Base-by-base conservation (phyloP, 2,329 filamentous ascomycete species). In the Verticillium tricorpus region DNA sequence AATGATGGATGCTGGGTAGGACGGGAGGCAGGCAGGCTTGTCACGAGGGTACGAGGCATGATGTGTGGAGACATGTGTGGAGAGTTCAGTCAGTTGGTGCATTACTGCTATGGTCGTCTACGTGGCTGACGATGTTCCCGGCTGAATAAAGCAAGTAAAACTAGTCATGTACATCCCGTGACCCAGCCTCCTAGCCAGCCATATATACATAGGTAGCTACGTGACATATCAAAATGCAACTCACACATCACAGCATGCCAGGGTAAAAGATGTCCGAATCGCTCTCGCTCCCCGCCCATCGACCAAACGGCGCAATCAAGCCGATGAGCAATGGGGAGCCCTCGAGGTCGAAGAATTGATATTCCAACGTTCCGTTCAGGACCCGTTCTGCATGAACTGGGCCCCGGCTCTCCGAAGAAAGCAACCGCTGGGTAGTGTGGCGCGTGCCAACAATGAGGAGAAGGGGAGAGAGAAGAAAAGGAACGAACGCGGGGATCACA, bases 281-380 rank as follows among this genome's bases (percentile, higher is more conserved):
- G 77, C 76, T 78, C 76, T 77, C 78, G 75, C 75, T 72, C 70
- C 65, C 68, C 72, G 72, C 69, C 74, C 73, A 74, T 64, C 60
- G 68, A 68, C 45, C 19, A 52, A 52, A 52, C 45, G 19, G 45
- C 45, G 45, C 19, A 52, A 52, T 52, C n/a, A 52, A 52, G 45
- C 45, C 45, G 62, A 35, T 50, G 60, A 15, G 37, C 28, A 56
- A 32, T 22, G 34, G 55, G 55, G 28, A n/a, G 55, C 55, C 55
- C 55, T 56, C 28, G 55, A n/a, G 55, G 55, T 34, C 55, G 55
- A 37, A 32, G 55, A 37, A 52, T 66, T 55, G 50, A 78, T 90
- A 81, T 92, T 73, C 89, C 89, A 91, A 89, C 87, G 89, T 86
- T 92, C 89, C 89, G 89, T 92, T 91, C 89, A 89, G 88, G 82